Percentiles rank a stretch among this genome's conserved stretches.
Evolutionary conservation across 1,284 basidiomycete genomes (phyloP).

Genomic region (Phylloporus sp.): DNA sequence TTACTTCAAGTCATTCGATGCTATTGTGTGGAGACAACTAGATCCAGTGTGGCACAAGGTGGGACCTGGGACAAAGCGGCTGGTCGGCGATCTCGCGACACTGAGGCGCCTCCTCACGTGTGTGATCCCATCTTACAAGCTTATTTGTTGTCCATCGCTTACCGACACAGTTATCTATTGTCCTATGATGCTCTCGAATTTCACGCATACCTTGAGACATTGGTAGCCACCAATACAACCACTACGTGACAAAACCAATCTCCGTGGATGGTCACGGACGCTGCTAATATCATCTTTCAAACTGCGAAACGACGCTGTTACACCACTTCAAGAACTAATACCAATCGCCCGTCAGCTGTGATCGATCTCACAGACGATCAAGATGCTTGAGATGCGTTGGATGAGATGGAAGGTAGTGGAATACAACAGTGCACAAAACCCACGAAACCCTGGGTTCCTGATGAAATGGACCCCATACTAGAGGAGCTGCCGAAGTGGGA

Average conservation of each 20-base stretch:
- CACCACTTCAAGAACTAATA: conserved; percentile 47
- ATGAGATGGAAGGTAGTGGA: conserved; percentile 58
- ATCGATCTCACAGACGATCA: conserved; percentile 58
- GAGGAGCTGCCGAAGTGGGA: conserved; percentile 98
- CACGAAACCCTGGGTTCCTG: conserved; percentile 65
- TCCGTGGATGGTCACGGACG: conserved; percentile 88
- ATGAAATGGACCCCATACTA: conserved; percentile 83
- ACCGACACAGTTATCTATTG: conserved; percentile 63
- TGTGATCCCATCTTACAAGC: conserved; percentile 27
- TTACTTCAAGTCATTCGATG: conserved; percentile 94
- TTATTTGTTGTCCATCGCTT: neutral
- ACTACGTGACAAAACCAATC: conserved; percentile 69
- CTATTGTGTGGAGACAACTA: conserved; percentile 86
- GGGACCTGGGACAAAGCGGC: conserved; percentile 88
- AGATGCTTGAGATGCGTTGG: conserved; percentile 71
- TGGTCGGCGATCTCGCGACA: conserved; percentile 88
- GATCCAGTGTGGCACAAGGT: conserved; percentile 98
- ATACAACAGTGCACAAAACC: conserved; percentile 18
- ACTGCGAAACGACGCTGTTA: conserved; percentile 85
- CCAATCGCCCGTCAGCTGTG: conserved; percentile 16
- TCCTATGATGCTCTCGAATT: conserved; percentile 93
- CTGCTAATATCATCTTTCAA: conserved; percentile 87
- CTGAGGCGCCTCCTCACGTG: conserved; percentile 85
- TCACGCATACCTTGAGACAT: conserved; percentile 90
- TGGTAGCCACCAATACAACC: conserved; percentile 77